Evolutionary conservation across 2,329 filamentous ascomycete genomes (phyloP).

Genomic region (Xylaria multiplex): DNA sequence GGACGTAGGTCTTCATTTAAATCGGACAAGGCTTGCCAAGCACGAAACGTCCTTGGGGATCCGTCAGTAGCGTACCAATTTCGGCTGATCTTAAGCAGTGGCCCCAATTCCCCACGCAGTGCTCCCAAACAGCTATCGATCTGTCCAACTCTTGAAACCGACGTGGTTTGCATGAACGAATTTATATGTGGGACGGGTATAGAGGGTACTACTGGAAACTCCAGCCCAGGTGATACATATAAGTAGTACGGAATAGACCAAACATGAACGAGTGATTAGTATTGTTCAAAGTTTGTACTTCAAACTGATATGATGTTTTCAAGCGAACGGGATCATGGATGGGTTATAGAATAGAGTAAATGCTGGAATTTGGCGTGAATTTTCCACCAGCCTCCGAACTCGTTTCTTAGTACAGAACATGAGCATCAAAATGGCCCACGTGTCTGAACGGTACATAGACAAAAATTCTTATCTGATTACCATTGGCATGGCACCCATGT

Average conservation of each 20-base stretch:
- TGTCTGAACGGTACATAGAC: neutral
- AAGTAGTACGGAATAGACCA: conserved; percentile 7
- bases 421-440: neutral
- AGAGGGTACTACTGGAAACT: neutral
- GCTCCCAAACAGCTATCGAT: neutral
- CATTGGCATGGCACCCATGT: neutral
- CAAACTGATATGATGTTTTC: neutral
- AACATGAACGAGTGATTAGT: neutral
- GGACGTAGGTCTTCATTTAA: conserved; percentile 25
- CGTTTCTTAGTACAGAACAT: neutral
- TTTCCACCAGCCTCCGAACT: neutral
- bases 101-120: conserved; percentile 10
- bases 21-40: conserved; percentile 10
- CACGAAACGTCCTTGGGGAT: conserved; percentile 12
- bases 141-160: neutral
- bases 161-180: conserved; percentile 10
- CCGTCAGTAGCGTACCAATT: conserved; percentile 13
- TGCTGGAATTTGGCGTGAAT: neutral
- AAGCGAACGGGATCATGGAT: neutral
- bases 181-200: conserved; percentile 1
- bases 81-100: conserved; percentile 9
- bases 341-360: neutral
- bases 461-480: neutral
- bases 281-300: conserved; percentile 3
- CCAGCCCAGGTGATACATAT: neutral